Base-by-base conservation (phyloP, 2,329 filamentous ascomycete genomes). In the Cryphonectria japonica region DNA sequence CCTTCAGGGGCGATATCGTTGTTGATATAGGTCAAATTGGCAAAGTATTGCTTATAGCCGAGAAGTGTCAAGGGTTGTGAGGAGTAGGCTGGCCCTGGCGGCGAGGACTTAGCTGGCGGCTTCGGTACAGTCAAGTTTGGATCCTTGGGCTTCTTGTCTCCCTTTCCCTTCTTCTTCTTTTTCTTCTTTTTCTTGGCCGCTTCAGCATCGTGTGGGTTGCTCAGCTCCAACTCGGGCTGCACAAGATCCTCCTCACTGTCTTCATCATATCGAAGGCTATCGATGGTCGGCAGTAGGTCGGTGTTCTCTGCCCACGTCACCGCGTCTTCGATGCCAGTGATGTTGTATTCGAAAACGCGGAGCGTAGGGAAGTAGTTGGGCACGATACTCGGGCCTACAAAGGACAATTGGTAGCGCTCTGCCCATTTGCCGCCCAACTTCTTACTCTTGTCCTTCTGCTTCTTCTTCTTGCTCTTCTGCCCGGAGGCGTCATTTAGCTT, bases 281-380 rank as follows among this genome's bases (percentile, higher is more conserved):
- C n/a, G 13, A 19, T 67, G 66, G 65, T 74, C 41, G 57, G 70
- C 67, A 70, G n/a, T 69, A 70, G 19, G 50, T 75, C n/a, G 32
- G 72, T 50, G 60, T 39, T 77, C 66, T 84, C 83, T 0, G 76
- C 74, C 87, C 87, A 89, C 1, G 84, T 80, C 1, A 82, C 77
- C 0, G 79, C 75, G 67, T 88, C 77, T 74, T 94, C 92, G 3
- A 97, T 79, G 0, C 94, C 93, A 0, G 86, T 93, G 69, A 93
- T 93, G 79, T 99, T 98, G 84, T 98, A 99, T 77, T 97, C 93
- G 74, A 95, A 85, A n/a, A 99, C 87, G n/a, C 95, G 89, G 43
- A 98, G 81, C 0, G 93, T 94, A 0, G 95, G 96, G 74, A 95
- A 96, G 80, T 94, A 97, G 78, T 96, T 98, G 8, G 95, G 96